These are phyloP conservation scores for Samsoniella hepiali DNA, from an alignment of 2,329 filamentous ascomycete genomes.

Conservation along the genomic window DNA sequence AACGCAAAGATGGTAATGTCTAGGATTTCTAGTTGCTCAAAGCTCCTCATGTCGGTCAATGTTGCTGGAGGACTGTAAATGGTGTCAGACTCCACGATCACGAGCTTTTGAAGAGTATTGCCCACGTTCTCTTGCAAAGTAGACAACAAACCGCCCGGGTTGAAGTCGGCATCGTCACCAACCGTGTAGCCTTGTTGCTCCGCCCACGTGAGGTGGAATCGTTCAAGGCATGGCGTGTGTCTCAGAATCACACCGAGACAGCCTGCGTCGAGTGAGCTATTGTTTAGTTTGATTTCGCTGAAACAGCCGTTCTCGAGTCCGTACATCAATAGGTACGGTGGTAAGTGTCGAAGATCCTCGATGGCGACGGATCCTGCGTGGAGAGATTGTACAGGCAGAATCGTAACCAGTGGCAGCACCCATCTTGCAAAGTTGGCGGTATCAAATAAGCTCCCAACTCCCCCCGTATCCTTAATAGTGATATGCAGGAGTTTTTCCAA, in stretches of 20 bases:
- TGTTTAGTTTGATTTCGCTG: neutral
- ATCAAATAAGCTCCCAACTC: neutral
- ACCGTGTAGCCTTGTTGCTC: too few relatives aligned
- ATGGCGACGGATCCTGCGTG: neutral
- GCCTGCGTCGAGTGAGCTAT: neutral
- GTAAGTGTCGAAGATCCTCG: neutral
- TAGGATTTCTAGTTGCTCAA: neutral
- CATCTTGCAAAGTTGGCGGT: neutral
- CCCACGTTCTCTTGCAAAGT: neutral
- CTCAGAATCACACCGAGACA: neutral
- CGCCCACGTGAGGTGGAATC: neutral
- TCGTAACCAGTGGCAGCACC: neutral
- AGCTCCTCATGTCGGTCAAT: neutral
- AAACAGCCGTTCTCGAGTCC: neutral
- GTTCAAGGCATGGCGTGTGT: neutral
- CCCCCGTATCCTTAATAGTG: neutral
- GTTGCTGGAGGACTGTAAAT: neutral
- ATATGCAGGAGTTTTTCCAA: neutral
- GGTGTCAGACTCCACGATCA: neutral
- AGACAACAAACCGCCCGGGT: neutral
- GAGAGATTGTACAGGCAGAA: neutral
- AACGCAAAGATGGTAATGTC: neutral
- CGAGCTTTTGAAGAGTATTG: neutral
- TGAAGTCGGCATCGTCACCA: neutral
- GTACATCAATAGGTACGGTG: neutral